Percentiles rank a stretch among this genome's conserved stretches.
phyloP scores from a whole-genome alignment of 768 basidiomycete genomes.

The Pleurotus pulmonarius region DNA sequence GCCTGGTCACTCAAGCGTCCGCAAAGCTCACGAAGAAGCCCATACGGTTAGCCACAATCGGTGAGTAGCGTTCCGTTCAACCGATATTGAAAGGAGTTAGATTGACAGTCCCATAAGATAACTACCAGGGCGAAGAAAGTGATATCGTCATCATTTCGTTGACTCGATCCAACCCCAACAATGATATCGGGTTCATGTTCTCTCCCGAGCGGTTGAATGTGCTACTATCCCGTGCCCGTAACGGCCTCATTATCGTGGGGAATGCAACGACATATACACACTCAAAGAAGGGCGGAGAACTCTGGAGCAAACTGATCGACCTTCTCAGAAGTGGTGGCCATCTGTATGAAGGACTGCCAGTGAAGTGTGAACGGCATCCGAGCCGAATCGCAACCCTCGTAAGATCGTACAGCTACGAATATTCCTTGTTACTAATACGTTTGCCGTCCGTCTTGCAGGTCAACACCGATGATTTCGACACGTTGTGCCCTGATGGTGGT shows the following conservation, averaged over 20 bases:
- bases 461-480: slow-evolving; percentile 42
- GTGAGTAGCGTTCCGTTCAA: slow-evolving; percentile 26
- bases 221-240: slow-evolving; percentile 62
- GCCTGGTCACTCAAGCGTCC: slow-evolving; percentile 38
- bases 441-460: background rate
- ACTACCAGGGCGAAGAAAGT: slow-evolving; percentile 76
- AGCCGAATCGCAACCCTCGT: slow-evolving; percentile 32
- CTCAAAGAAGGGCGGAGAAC: slow-evolving; percentile 43
- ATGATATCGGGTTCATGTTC: slow-evolving; percentile 70
- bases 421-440: background rate
- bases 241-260: slow-evolving; percentile 64
- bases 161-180: slow-evolving; percentile 51
- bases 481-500: slow-evolving; percentile 56
- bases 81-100: background rate
- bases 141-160: slow-evolving; percentile 63
- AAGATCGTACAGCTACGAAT: slow-evolving; percentile 6
- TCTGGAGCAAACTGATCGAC: slow-evolving; percentile 50
- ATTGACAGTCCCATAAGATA: slow-evolving; percentile 37
- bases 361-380: slow-evolving; percentile 55
- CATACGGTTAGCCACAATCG: slow-evolving; percentile 63
- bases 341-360: slow-evolving; percentile 57
- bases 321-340: slow-evolving; percentile 38
- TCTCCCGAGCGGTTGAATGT: slow-evolving; percentile 70
- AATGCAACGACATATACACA: slow-evolving; percentile 55
- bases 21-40: slow-evolving; percentile 38